A percentile compares a stretch with the other conserved stretches of the same genome.
These are phyloP conservation scores for Nitzschia sp. DNA, from an alignment of 108 stramenopile species.

Conservation along the genomic window DNA sequence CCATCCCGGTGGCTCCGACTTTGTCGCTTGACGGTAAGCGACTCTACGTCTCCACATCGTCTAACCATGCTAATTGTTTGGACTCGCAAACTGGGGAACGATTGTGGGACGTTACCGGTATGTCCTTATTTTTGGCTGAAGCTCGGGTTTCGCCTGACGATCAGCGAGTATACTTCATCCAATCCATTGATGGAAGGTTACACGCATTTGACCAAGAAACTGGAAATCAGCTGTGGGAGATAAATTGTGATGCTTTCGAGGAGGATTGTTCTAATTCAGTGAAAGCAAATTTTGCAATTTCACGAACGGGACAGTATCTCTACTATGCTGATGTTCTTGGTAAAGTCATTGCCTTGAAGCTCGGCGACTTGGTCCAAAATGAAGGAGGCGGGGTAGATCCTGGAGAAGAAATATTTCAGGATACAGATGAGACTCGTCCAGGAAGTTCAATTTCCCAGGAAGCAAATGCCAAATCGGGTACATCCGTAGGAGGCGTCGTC, in stretches of 20 bases:
- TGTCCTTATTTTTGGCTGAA: conserved; percentile 18
- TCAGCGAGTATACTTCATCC: conserved; percentile 24
- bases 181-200: conserved; percentile 24
- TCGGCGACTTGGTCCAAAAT: conserved; percentile 16
- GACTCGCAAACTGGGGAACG: conserved; percentile 12
- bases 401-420: not conserved
- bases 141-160: conserved; percentile 27
- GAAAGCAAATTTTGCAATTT: conserved; percentile 25
- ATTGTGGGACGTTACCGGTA: conserved; percentile 19
- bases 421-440: not conserved
- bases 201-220: conserved; percentile 8
- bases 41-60: conserved; percentile 18
- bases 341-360: conserved; percentile 17
- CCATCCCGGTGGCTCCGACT: conserved; percentile 15
- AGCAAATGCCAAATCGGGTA: not conserved
- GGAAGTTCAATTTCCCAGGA: not conserved
- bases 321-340: conserved; percentile 25
- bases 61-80: conserved; percentile 12
- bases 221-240: conserved; percentile 14
- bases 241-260: conserved; percentile 17
- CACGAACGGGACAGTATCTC: conserved; percentile 20
- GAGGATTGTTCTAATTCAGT: conserved; percentile 25
- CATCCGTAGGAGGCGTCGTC: not conserved
- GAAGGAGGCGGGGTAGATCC: not conserved
- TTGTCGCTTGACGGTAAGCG: conserved; percentile 28